Base-by-base conservation (phyloP, 1,284 basidiomycete species). In the Puccinia hordei region DNA sequence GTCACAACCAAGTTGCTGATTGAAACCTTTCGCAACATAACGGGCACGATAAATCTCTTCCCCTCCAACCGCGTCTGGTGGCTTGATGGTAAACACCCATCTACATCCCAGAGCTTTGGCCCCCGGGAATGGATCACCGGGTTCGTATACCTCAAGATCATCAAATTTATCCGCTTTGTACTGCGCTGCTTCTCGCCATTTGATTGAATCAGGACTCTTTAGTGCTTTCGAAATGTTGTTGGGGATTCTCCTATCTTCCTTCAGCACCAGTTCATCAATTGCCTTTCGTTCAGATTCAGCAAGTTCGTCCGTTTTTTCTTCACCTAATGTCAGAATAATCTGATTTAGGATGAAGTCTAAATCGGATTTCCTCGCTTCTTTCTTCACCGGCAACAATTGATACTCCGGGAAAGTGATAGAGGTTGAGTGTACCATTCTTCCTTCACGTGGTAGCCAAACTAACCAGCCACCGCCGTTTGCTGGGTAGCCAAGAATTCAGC, bases 31-130 rank as follows among this genome's bases (percentile, higher is more conserved):
- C 0, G 59, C 61, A 0, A 53, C 10, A 17, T 49, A 63, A 22
- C 27, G 17, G 0, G 46, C 74, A 10, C 49, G 41, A 15, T 68
- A 68, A 2, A 66, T 77, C 12, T 38, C n/a, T 0, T 6, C 24
- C 1, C 19, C 17, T 1, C 33, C 30, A 6, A n/a, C 35, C 6
- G 38, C 12, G 6, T 41, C 38, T 41, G 13, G 35, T 1, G 41
- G 13, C 24, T 68, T 68, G 33, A 68, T n/a, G 17, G 13, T 41
- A n/a, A 68, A 68, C 22, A 68, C 27, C 65, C 65, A 68, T 19
- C 46, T 10, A 22, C 33, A 35, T 9, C 73, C 73, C 5, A 75
- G 44, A 35, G 57, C 17, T 35, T 75, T 75, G 4, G 59, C 41
- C 24, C 38, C 51, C 1, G 44, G n/a, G 10, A 30, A 27, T 3